phyloP scores from a whole-genome alignment of 1,284 basidiomycete species.

The Boletus smithii region DNA sequence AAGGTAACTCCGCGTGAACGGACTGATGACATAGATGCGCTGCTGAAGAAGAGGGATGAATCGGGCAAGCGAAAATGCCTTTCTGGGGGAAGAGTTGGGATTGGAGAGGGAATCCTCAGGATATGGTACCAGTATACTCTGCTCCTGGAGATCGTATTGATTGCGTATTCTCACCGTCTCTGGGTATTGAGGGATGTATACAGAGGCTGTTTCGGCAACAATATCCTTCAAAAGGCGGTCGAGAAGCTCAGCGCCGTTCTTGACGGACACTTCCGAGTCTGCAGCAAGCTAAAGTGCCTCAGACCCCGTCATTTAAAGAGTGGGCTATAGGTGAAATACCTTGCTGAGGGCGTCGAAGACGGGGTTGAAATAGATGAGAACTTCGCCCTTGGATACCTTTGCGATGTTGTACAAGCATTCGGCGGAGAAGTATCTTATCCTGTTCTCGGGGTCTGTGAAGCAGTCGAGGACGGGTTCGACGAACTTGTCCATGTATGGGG shows the following conservation, averaged over 20 bases:
- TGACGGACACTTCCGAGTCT: slow-evolving; percentile 94
- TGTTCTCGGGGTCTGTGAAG: slow-evolving; percentile 92
- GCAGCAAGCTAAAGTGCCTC: slow-evolving; percentile 74
- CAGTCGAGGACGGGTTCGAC: slow-evolving; percentile 89
- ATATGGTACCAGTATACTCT: slow-evolving; percentile 63
- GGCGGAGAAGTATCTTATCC: slow-evolving; percentile 95
- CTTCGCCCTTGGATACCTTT: slow-evolving; percentile 97
- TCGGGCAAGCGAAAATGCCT: slow-evolving; percentile 89
- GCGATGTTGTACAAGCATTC: slow-evolving; percentile 98
- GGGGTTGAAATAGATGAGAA: slow-evolving; percentile 96
- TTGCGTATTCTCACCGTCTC: slow-evolving; percentile 70
- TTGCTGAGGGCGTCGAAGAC: slow-evolving; percentile 97
- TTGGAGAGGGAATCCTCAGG: slow-evolving; percentile 51
- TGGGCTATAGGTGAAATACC: slow-evolving; percentile 45
- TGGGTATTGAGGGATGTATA: slow-evolving; percentile 88
- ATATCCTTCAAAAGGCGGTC: slow-evolving; percentile 97
- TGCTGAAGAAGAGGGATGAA: slow-evolving; percentile 95
- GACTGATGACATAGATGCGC: slow-evolving; percentile 91
- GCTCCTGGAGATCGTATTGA: slow-evolving; percentile 38
- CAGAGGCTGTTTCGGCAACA: slow-evolving; percentile 93
- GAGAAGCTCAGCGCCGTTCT: slow-evolving; percentile 98
- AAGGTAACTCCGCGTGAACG: slow-evolving; percentile 94
- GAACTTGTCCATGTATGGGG: slow-evolving; percentile 92
- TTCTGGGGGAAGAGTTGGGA: slow-evolving; percentile 47
- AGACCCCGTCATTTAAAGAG: slow-evolving; percentile 10